phyloP scores from a whole-genome alignment of 2,329 filamentous ascomycete genomes.

The Diplodia mutila region DNA sequence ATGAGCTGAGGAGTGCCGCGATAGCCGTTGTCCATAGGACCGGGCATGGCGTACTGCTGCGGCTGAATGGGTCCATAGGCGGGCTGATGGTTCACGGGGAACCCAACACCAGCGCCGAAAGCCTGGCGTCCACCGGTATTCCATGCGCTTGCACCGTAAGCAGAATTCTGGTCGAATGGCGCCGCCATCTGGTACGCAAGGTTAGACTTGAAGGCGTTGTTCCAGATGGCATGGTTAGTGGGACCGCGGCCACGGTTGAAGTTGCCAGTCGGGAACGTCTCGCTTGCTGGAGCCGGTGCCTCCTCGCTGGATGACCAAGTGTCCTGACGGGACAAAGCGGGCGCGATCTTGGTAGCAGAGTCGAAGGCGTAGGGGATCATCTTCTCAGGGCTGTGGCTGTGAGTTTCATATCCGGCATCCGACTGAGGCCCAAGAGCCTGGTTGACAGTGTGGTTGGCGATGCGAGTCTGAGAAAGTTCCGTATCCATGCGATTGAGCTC shows the following conservation, averaged over 20 bases:
- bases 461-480: constrained; percentile 68
- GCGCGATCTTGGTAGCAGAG: constrained; percentile 43
- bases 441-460: constrained; percentile 62
- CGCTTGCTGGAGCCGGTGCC: constrained; percentile 60
- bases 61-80: constrained; percentile 12
- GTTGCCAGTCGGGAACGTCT: constrained; percentile 55
- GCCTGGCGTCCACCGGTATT: constrained; percentile 13
- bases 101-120: constrained; percentile 10
- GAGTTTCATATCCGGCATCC: constrained; percentile 54
- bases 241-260: constrained; percentile 46
- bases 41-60: constrained; percentile 14
- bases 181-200: constrained; percentile 9
- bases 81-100: not conserved
- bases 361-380: constrained; percentile 58
- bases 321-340: constrained; percentile 49
- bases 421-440: constrained; percentile 56
- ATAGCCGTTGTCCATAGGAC: constrained; percentile 28
- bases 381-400: constrained; percentile 52
- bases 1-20: constrained; percentile 41
- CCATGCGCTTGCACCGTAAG: not conserved
- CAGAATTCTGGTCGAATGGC: not conserved
- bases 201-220: constrained; percentile 31
- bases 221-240: constrained; percentile 62
- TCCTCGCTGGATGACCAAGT: constrained; percentile 61
- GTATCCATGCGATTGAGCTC: constrained; percentile 73